Evolutionary conservation across 2,329 filamentous ascomycete genomes (phyloP).

Genomic region (Hymenoscyphus occultus): DNA sequence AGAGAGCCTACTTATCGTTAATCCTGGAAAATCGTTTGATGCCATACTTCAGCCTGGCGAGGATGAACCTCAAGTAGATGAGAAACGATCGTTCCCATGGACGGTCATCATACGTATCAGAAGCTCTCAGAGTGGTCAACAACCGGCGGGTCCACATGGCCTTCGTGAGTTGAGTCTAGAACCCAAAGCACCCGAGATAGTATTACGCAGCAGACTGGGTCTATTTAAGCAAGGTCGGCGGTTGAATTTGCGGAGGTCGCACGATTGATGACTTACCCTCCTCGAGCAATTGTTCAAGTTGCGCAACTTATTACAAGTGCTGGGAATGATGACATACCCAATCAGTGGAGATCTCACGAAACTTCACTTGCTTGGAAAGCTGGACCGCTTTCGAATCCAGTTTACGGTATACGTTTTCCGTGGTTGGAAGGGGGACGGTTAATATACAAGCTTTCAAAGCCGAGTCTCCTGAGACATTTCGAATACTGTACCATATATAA

Average conservation of each 20-base stretch:
- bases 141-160: slow-evolving; percentile 23
- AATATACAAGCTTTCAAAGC: slow-evolving; percentile 24
- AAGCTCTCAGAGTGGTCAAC: slow-evolving; percentile 23
- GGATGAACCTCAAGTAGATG: slow-evolving; percentile 19
- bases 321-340: slow-evolving; percentile 28
- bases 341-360: slow-evolving; percentile 27
- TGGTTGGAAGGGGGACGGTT: slow-evolving; percentile 27
- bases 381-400: slow-evolving; percentile 23
- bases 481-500: slow-evolving; percentile 27
- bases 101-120: slow-evolving; percentile 26
- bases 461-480: slow-evolving; percentile 15
- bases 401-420: slow-evolving; percentile 15
- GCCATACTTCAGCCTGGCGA: slow-evolving; percentile 13
- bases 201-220: slow-evolving; percentile 22
- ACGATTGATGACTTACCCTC: slow-evolving; percentile 21
- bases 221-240: slow-evolving; percentile 13
- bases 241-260: slow-evolving; percentile 25
- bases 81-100: slow-evolving; percentile 23
- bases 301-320: slow-evolving; percentile 26
- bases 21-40: slow-evolving; percentile 24
- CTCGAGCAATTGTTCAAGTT: slow-evolving; percentile 28
- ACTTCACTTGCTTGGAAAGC: slow-evolving; percentile 25
- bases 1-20: slow-evolving; percentile 24
- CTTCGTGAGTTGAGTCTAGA: slow-evolving; percentile 26
- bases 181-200: slow-evolving; percentile 20